Percentiles rank a stretch among this genome's conserved stretches.
These are phyloP conservation scores for Cenchrus fungigraminus DNA, from an alignment of 176 grass and related monocot genomes.

Conservation along the genomic window DNA sequence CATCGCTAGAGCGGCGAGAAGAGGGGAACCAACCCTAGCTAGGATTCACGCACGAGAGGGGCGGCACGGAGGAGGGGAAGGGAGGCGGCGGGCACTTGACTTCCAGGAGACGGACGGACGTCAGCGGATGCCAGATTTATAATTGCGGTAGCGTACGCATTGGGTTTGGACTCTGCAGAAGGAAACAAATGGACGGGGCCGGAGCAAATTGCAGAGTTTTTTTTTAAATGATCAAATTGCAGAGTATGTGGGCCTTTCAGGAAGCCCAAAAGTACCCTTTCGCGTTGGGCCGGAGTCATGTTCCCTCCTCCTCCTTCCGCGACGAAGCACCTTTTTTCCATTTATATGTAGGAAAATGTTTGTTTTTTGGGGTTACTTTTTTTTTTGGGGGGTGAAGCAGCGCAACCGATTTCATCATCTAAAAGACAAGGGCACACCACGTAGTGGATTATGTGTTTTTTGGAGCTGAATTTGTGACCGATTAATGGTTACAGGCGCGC, in stretches of 20 bases:
- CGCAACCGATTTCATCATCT: neutral
- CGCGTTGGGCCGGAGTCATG: neutral
- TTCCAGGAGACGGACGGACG: neutral
- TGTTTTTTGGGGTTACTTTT: neutral
- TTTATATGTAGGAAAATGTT: neutral
- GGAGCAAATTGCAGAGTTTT: neutral
- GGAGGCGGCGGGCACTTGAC: slow-evolving; percentile 13
- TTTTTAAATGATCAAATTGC: neutral
- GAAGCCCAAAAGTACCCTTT: neutral
- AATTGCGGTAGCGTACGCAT: neutral
- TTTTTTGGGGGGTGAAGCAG: neutral
- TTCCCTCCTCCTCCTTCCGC: neutral
- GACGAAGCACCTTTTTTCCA: neutral
- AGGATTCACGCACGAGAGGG: neutral
- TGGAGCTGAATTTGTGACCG: neutral
- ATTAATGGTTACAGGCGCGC: too few relatives aligned
- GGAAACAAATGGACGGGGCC: neutral
- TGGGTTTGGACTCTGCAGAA: neutral
- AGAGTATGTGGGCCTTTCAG: neutral
- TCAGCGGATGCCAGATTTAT: neutral
- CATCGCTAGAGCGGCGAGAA: slow-evolving; percentile 29
- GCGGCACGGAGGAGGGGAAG: neutral
- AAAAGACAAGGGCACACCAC: too few relatives aligned
- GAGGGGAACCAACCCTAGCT: slow-evolving; percentile 20
- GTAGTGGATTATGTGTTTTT: neutral